A percentile compares a stretch with the other conserved stretches of the same genome.
phyloP scores from a whole-genome alignment of 805 yeast species.

The Candida manassasensis region DNA sequence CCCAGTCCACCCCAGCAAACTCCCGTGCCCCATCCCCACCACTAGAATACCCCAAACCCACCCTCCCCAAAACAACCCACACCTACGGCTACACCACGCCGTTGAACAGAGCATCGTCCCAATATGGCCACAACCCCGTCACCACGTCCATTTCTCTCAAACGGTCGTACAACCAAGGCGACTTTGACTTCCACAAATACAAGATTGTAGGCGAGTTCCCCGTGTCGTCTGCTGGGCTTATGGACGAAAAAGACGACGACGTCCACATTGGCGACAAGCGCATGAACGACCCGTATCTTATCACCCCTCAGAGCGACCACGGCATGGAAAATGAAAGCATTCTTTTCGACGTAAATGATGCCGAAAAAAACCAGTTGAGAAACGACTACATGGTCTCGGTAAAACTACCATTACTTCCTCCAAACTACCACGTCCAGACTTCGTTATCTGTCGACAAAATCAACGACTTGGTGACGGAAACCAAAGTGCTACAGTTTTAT shows the following conservation, averaged over 20 bases:
- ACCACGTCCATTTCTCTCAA: constrained; percentile 1
- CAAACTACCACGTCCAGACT: constrained; percentile 7
- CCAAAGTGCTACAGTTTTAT: constrained; percentile 24
- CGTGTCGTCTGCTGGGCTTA: constrained; percentile 25
- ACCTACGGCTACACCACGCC: background rate
- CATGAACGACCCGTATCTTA: constrained; percentile 21
- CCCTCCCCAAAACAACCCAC: background rate
- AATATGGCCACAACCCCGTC: constrained; percentile 11
- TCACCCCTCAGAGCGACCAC: too few relatives aligned
- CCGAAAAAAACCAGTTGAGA: constrained; percentile 7
- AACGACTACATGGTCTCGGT: constrained; percentile 12
- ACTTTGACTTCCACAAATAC: constrained; percentile 11
- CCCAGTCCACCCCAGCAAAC: constrained; percentile 41
- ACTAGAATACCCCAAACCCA: background rate
- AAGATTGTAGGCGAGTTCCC: constrained; percentile 30
- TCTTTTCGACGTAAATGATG: constrained; percentile 5
- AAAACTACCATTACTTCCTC: constrained; percentile 12
- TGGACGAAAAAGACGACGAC: constrained; percentile 29
- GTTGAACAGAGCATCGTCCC: background rate
- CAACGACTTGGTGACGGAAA: constrained; percentile 16
- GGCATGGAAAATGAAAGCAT: background rate
- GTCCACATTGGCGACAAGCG: constrained; percentile 36
- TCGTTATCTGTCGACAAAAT: constrained; percentile 11
- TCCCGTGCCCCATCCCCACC: constrained; percentile 33
- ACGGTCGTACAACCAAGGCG: constrained; percentile 2